phyloP scores from a whole-genome alignment of 1,284 basidiomycete species.

The Ganoderma multipileum region DNA sequence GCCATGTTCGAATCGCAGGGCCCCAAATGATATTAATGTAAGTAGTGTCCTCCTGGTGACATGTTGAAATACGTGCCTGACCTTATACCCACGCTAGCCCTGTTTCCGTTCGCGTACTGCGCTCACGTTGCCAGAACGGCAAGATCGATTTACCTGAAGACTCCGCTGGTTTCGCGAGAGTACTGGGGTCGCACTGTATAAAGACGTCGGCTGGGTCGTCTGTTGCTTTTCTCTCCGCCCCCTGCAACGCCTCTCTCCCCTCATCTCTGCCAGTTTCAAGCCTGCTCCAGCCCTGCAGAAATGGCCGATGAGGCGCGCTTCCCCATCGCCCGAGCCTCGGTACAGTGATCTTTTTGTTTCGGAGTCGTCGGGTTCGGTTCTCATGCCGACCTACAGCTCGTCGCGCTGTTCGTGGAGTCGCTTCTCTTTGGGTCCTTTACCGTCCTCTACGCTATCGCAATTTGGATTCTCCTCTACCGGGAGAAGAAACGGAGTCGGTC shows the following conservation, averaged over 20 bases:
- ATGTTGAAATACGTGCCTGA: not conserved
- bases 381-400: constrained; percentile 8
- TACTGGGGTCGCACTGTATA: not conserved
- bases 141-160: not conserved
- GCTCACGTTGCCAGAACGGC: not conserved
- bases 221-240: not conserved
- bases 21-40: not conserved
- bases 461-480: constrained; percentile 32
- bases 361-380: not conserved
- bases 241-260: not conserved
- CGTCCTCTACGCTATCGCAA: constrained; percentile 29
- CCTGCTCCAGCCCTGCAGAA: constrained; percentile 7
- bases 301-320: constrained; percentile 19
- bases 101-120: too few relatives aligned
- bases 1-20: not conserved
- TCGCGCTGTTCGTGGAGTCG: constrained; percentile 27
- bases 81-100: too few relatives aligned
- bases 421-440: constrained; percentile 29
- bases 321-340: constrained; percentile 18
- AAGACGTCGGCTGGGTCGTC: not conserved
- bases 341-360: not conserved
- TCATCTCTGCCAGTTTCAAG: constrained; percentile 9
- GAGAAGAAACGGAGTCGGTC: constrained; percentile 24
- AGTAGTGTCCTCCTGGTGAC: not conserved
- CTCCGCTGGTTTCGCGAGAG: not conserved